Conservation (phyloP, 352 stramenopile genomes). For the Phytophthora idaei region DNA sequence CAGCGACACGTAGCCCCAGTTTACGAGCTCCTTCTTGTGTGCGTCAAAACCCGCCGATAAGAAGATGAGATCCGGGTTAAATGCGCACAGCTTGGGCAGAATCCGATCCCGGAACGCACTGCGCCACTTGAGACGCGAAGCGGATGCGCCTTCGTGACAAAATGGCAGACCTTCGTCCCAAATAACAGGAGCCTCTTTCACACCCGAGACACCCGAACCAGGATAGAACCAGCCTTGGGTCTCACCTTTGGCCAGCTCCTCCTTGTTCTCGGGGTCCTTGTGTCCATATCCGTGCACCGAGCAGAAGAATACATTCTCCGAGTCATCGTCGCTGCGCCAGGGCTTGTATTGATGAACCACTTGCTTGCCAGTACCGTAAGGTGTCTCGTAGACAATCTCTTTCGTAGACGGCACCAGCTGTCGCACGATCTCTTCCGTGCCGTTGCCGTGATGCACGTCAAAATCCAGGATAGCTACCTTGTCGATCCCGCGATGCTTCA, state of each 20-base stretch:
- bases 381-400: slow-evolving; percentile 85
- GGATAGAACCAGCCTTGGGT: slow-evolving; percentile 81
- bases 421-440: slow-evolving; percentile 96
- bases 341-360: slow-evolving; percentile 92
- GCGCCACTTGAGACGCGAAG: slow-evolving; percentile 76
- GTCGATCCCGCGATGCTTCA: slow-evolving; percentile 91
- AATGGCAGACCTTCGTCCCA: slow-evolving; percentile 70
- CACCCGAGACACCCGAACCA: slow-evolving; percentile 59
- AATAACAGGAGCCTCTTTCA: slow-evolving; percentile 55
- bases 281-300: slow-evolving; percentile 85
- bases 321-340: slow-evolving; percentile 95
- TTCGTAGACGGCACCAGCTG: slow-evolving; percentile 91
- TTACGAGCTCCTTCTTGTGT: slow-evolving; percentile 80
- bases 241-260: slow-evolving; percentile 32
- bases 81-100: slow-evolving; percentile 57
- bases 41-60: slow-evolving; percentile 83
- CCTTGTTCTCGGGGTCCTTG: slow-evolving; percentile 69
- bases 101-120: slow-evolving; percentile 75
- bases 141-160: slow-evolving; percentile 54
- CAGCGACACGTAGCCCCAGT: slow-evolving; percentile 79
- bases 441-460: slow-evolving; percentile 99
- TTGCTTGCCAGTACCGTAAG: slow-evolving; percentile 90
- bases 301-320: slow-evolving; percentile 96
- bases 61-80: slow-evolving; percentile 83
- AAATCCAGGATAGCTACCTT: slow-evolving; percentile 98